Evolutionary conservation across 768 basidiomycete genomes (phyloP).

Genomic region (Tylopilus subfusipes): DNA sequence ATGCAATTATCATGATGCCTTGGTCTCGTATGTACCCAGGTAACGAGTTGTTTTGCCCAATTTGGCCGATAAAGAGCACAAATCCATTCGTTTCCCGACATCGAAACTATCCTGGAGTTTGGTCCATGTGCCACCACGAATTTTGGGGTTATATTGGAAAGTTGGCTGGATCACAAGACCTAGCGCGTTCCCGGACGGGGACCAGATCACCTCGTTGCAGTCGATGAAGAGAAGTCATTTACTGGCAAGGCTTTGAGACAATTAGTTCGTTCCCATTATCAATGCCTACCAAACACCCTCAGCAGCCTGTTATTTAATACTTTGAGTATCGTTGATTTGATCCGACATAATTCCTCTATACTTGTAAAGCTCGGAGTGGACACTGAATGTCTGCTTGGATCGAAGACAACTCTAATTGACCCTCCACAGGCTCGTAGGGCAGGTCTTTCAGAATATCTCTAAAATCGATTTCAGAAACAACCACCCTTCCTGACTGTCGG

Average conservation of each 20-base stretch:
- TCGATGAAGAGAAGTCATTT: conserved; percentile 11
- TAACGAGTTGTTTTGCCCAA: conserved; percentile 9
- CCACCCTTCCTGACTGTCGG: conserved; percentile 11
- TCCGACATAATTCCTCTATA: conserved; percentile 1
- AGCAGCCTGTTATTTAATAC: conserved; percentile 3
- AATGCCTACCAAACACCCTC: conserved; percentile 8
- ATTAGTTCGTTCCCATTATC: not conserved
- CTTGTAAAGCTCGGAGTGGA: conserved; percentile 7
- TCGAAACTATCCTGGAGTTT: conserved; percentile 8
- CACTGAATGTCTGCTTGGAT: not conserved
- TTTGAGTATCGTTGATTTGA: not conserved
- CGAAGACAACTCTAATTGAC: conserved; percentile 11
- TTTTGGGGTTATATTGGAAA: conserved; percentile 28
- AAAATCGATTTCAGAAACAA: conserved; percentile 17
- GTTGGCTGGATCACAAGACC: conserved; percentile 24
- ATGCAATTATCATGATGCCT: conserved; percentile 11
- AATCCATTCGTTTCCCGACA: conserved; percentile 17
- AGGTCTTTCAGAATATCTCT: conserved; percentile 1
- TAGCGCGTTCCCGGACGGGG: conserved; percentile 18
- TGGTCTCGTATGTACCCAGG: conserved; percentile 27
- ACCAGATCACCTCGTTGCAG: conserved; percentile 21
- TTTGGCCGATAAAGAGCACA: conserved; percentile 11
- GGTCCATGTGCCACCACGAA: conserved; percentile 15
- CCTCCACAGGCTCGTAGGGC: conserved; percentile 11
- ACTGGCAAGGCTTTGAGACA: conserved; percentile 1